Evolutionary conservation across 306 rosid species (phyloP).

Genomic region (Rosa chinensis): DNA sequence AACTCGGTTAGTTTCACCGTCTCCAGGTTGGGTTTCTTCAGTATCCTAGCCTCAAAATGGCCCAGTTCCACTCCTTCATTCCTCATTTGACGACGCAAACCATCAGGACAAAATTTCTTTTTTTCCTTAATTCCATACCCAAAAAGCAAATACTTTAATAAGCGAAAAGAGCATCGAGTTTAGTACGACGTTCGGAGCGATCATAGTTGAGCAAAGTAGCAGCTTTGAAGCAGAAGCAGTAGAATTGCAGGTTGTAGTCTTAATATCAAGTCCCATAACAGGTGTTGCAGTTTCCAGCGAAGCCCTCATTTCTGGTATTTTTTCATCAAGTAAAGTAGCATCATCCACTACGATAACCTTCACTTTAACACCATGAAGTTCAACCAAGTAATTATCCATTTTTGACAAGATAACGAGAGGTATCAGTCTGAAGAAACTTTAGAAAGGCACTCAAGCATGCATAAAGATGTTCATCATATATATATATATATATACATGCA

Average conservation of each 20-base stretch:
- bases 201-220: not conserved
- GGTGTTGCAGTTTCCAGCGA: not conserved
- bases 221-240: not conserved
- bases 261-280: not conserved
- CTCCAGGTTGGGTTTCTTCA: slow-evolving; percentile 5
- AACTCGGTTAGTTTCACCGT: not conserved
- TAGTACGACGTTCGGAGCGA: not conserved
- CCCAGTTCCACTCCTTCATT: not conserved
- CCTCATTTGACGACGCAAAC: not conserved
- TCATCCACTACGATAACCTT: not conserved
- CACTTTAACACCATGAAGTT: not conserved
- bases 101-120: not conserved
- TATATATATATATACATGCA: not conserved
- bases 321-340: not conserved
- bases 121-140: not conserved
- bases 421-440: not conserved
- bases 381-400: not conserved
- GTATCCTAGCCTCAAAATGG: slow-evolving; percentile 1
- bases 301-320: not conserved
- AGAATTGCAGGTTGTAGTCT: not conserved
- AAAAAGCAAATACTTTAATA: not conserved
- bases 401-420: not conserved
- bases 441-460: not conserved
- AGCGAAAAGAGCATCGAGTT: not conserved
- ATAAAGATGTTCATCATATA: not conserved